Base-by-base conservation (phyloP, 306 rosid species). In the Cucurbita argyrosperma region DNA sequence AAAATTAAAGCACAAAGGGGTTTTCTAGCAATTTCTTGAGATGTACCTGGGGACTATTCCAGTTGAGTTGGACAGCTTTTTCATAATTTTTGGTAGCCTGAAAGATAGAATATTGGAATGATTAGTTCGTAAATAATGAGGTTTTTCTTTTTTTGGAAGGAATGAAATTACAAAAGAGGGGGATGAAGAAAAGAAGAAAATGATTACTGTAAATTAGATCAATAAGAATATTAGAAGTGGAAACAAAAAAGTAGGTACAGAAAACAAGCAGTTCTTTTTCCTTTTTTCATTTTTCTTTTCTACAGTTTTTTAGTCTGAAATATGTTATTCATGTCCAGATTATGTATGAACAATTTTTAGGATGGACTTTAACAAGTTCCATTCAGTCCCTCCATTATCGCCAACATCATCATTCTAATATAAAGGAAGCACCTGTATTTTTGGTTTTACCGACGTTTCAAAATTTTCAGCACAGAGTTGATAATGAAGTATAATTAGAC, bases 11-110 rank as follows among this genome's bases (percentile, higher is more conserved):
- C 3, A 47, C 37, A 21, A 16, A 16, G 19, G 58, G 54, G 15
- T 38, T 53, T 43, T 26, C 65, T 19, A 26, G 40, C 42, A 79
- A 71, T 65, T 74, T 76, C 62, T 81, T 71, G 80, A 42, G 58
- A 74, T 65, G 74, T 79, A 94, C 98, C 99, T 95, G 99, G 52
- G 99, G 99, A 82, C 96, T 95, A 81, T 95, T 95, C 99, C 99
- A 95, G 83, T 89, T 95, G 79, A 95, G 99, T 71, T 85, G 88
- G 78, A 95, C 97, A 54, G 99, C 99, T 71, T 87, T 88, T 79
- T 91, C 99, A 65, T 95, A 95, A 79, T 95, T 91, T 62, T 77
- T 80, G 55, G 99, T 95, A 68, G 99, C 99, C 99, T 95, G 88
- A 66, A 84, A 77, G 70, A 63, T 21, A 83, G 74, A 74, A 55